Evolutionary conservation across 108 stramenopile species (phyloP), one percentile per base, ranked within the genome.

Genomic region (Thalassiosira profunda): DNA sequence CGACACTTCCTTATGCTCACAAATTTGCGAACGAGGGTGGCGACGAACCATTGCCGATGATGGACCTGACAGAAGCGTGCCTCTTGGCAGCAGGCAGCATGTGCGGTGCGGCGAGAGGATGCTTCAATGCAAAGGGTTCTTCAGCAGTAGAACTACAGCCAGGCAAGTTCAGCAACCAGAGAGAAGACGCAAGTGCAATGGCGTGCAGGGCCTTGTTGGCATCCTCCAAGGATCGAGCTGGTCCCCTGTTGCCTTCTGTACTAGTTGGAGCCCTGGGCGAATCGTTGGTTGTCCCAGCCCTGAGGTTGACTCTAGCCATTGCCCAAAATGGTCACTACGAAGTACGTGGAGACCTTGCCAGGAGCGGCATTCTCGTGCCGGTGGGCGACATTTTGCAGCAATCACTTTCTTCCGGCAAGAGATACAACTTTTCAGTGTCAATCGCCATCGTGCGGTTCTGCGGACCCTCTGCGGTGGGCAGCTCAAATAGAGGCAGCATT

Each of bases 261-360:
- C 62, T 93, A 24, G 84, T 93, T 24, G 92, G 92, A 15, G 81
- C 85, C 18, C 85, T 90, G 49, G 92, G 92, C 18, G 87, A 84
- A 44, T 74, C 70, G 11, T 62, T 80, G 7, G 67, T 88, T 18
- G 40, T 58, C 25, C 83, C 92, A 2, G 76, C 84, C 11, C 43
- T 93, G 18, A 82, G 92, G 10, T 28, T 86, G 10, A 53, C 88
- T 10, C 70, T 87, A 8, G 89, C 92, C 20, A 82, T 93, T 63
- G 80, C 74, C 3, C 80, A 80, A 37, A 84, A 93, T 35, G 89
- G 89, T 8, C 56, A 47, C 33, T 47, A 69, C 24, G 83, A 86
- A 11, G 75, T 90, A 28, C 86, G 90, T 47, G 76, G 84, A 5
- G 82, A 89, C 62, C 49, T 93, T 25, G 82, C 79, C 5, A 48